Percentiles rank a stretch among this genome's conserved stretches.
These are phyloP conservation scores for Punica granatum DNA, from an alignment of 345 rosid genomes.

Conservation along the genomic window DNA sequence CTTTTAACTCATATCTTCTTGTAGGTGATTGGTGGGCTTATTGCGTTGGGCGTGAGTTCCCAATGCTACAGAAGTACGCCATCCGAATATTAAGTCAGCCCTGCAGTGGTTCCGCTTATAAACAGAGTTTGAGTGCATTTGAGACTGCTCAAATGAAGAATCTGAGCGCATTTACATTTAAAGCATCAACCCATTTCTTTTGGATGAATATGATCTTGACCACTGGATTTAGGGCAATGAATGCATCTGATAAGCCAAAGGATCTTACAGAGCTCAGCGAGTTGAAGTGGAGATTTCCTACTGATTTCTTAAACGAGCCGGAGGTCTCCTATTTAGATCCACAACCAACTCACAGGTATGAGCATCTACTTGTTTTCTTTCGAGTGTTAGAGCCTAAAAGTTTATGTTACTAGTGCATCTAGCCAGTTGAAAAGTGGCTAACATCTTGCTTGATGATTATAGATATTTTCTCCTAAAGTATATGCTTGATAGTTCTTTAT, in stretches of 20 bases:
- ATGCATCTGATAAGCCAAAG: not conserved
- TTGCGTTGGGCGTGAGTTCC: not conserved
- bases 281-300: not conserved
- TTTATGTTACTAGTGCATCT: not conserved
- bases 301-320: not conserved
- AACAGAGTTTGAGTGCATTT: not conserved
- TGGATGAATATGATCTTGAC: slow-evolving; percentile 3
- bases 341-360: not conserved
- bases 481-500: no score
- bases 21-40: slow-evolving; percentile 4
- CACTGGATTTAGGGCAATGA: not conserved
- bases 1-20: not conserved
- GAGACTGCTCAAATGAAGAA: not conserved
- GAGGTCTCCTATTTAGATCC: not conserved
- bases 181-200: not conserved
- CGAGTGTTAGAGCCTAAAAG: not conserved
- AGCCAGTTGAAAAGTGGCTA: not conserved
- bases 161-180: not conserved
- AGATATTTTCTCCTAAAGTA: no score
- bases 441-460: no score
- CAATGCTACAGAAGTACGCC: not conserved
- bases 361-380: not conserved
- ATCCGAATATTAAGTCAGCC: slow-evolving; percentile 6
- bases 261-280: not conserved
- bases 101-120: slow-evolving; percentile 2